Percentiles rank a stretch among this genome's conserved stretches.
Conservation (phyloP, 2,329 filamentous ascomycete species). For the Fusarium keratoplasticum region DNA sequence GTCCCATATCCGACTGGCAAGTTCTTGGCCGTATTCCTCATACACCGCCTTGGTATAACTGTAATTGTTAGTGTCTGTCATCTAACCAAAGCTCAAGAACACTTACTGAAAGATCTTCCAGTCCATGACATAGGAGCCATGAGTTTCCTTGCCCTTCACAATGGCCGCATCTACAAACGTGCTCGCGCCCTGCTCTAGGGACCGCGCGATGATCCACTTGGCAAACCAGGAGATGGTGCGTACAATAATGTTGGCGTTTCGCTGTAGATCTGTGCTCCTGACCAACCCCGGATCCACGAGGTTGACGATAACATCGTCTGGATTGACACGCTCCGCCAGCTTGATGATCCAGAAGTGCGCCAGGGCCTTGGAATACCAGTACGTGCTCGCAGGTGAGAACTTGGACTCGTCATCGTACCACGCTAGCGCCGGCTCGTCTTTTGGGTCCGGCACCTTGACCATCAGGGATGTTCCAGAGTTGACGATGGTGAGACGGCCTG, state of each 20-base stretch:
- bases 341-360: conserved; percentile 51
- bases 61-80: conserved; percentile 14
- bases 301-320: conserved; percentile 59
- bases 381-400: conserved; percentile 37
- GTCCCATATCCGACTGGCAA: conserved; percentile 53
- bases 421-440: conserved; percentile 39
- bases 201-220: conserved; percentile 28
- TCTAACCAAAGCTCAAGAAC: neutral
- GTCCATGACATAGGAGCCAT: conserved; percentile 40
- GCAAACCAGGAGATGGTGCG: conserved; percentile 1
- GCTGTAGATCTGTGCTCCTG: conserved; percentile 55
- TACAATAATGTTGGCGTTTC: conserved; percentile 43
- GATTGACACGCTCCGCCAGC: conserved; percentile 50
- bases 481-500: conserved; percentile 47
- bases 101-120: conserved; percentile 44
- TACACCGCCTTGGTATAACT: conserved; percentile 51
- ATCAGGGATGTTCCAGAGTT: conserved; percentile 43
- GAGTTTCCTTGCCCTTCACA: conserved; percentile 35
- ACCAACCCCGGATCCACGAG: conserved; percentile 59
- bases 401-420: conserved; percentile 46
- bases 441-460: conserved; percentile 40
- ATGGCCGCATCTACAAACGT: conserved; percentile 38
- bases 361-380: conserved; percentile 48
- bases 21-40: conserved; percentile 47
- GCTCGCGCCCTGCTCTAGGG: conserved; percentile 29